Conservation (phyloP, 1,139 yeast species). For the Blastobotrys niveus region DNA sequence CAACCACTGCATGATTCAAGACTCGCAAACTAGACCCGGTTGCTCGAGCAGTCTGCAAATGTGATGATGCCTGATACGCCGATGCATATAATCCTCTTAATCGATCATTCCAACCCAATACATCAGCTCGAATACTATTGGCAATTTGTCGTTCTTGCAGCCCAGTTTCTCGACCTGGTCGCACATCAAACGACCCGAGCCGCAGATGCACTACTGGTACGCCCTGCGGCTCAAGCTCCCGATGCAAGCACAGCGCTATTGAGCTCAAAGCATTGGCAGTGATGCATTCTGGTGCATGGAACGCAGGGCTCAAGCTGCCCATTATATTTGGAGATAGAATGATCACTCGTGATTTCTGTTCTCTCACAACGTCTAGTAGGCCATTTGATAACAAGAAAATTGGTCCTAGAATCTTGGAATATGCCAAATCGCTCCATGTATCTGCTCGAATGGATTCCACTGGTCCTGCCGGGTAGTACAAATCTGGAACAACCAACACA, state of each 20-base stretch:
- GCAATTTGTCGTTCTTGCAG: constrained; percentile 28
- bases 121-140: constrained; percentile 36
- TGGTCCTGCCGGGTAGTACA: constrained; percentile 65
- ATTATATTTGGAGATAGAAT: constrained; percentile 38
- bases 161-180: constrained; percentile 20
- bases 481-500: constrained; percentile 57
- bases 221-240: constrained; percentile 34
- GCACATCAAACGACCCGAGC: constrained; percentile 39
- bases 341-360: constrained; percentile 38
- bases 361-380: constrained; percentile 50
- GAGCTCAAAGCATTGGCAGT: constrained; percentile 35
- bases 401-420: constrained; percentile 45
- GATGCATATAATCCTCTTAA: constrained; percentile 36
- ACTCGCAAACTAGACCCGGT: constrained; percentile 33
- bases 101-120: constrained; percentile 38
- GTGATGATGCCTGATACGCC: constrained; percentile 31
- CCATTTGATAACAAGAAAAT: constrained; percentile 53
- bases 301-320: constrained; percentile 37
- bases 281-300: constrained; percentile 39
- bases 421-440: constrained; percentile 48
- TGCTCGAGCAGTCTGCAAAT: constrained; percentile 31
- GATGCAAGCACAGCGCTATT: constrained; percentile 35
- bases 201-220: constrained; percentile 28
- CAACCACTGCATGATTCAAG: constrained; percentile 35
- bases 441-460: constrained; percentile 50